These are phyloP conservation scores for Fusarium dlaminii DNA, from an alignment of 2,329 filamentous ascomycete genomes.

Conservation along the genomic window DNA sequence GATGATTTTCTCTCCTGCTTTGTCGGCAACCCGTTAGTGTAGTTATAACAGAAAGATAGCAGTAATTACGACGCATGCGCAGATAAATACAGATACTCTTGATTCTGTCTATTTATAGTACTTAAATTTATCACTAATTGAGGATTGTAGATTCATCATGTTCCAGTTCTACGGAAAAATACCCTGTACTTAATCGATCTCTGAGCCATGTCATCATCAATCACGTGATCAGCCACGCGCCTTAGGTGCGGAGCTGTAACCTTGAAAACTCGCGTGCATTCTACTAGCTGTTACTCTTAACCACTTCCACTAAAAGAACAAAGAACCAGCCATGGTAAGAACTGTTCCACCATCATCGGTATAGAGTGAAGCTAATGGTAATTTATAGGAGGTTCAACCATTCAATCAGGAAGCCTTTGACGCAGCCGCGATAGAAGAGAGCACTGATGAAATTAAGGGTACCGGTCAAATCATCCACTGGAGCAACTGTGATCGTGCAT, in stretches of 20 bases:
- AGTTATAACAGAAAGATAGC: too few relatives aligned
- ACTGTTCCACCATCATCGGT: fast-evolving
- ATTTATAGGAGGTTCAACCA: background rate
- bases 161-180: fast-evolving
- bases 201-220: fast-evolving
- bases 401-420: background rate
- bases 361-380: fast-evolving
- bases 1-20: too few relatives aligned
- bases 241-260: fast-evolving
- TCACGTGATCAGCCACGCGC: background rate
- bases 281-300: background rate
- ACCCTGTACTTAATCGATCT: background rate
- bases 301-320: fast-evolving
- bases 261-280: background rate
- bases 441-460: background rate
- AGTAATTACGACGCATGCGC: too few relatives aligned
- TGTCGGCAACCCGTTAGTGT: too few relatives aligned
- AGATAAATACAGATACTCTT: too few relatives aligned
- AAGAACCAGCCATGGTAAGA: background rate
- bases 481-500: background rate
- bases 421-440: background rate
- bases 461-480: background rate
- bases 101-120: too few relatives aligned
- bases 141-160: too few relatives aligned
- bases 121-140: too few relatives aligned